Base-by-base conservation (phyloP, 306 rosid species). In the Senna tora region DNA sequence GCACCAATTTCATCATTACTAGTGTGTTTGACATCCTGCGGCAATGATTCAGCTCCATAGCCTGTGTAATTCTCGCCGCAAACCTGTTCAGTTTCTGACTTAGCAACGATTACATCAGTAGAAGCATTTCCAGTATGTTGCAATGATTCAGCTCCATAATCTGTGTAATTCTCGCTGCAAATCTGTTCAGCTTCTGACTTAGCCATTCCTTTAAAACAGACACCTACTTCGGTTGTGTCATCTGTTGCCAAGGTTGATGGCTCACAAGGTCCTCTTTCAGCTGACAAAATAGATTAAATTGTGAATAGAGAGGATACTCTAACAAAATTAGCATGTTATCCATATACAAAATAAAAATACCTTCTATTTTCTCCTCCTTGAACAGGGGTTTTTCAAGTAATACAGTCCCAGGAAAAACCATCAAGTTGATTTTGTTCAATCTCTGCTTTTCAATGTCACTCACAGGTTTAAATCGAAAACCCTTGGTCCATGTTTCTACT, bases 401-500 rank as follows among this genome's bases (percentile, higher is more conserved):
- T 34, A 91, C 36, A 5, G 96, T 94, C 72, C 99, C 99, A 20
- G 97, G 99, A 80, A 95, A 89, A 67, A 94, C 97, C 97, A 91
- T 91, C 86, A 94, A 79, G 83, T 85, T 94, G 81, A 84, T 66
- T 75, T 78, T 88, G 32, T 83, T 85, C 76, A 94, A 76, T 42
- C 80, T 79, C 51, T 45, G 78, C 86, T 84, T 94, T 79, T 91
- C 96, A 61, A 45, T 34, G 42, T 86, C 92, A 76, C 73, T 88
- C 52, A 89, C 71, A 57, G 84, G 95, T 68, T 39, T 49, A 70
- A 94, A 94, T 70, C 99, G 96, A 82, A 94, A 94, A 61, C 99
- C 99, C 74, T 85, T 85, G 0, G 93, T 94, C 99, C 99, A 94
- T 50, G 97, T 94, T 69, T 80, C 87, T 57, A 77, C 89, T 80